A percentile compares a stretch with the other conserved stretches of the same genome.
Conservation (phyloP, 176 grass and related monocot genomes). For the Aegilops speltoides region DNA sequence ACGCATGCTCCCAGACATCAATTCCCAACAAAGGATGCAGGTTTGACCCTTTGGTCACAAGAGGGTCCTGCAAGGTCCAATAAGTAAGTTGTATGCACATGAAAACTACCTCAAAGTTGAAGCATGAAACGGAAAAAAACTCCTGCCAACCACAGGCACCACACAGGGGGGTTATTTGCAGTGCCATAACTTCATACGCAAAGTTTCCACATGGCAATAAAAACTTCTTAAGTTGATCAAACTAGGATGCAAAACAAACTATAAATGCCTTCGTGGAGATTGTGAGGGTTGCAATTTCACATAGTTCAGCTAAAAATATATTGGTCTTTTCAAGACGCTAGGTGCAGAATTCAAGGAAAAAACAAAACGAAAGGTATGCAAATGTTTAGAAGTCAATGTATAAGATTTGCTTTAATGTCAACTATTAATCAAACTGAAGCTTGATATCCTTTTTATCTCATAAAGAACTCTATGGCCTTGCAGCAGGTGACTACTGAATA, state of each 20-base stretch:
- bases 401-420: too few species aligned
- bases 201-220: too few species aligned
- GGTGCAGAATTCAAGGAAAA: too few species aligned
- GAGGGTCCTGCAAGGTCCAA: slow-evolving; percentile 59
- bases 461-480: too few species aligned
- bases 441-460: background rate
- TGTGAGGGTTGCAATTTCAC: background rate
- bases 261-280: background rate
- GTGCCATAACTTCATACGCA: too few species aligned
- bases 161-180: too few species aligned
- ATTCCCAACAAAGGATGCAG: slow-evolving; percentile 87
- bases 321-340: too few species aligned
- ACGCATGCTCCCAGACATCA: slow-evolving; percentile 99
- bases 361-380: too few species aligned
- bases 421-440: background rate
- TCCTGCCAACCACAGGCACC: too few species aligned
- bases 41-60: slow-evolving; percentile 88
- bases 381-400: too few species aligned
- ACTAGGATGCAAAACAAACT: background rate
- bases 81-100: slow-evolving; percentile 14
- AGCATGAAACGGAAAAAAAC: background rate
- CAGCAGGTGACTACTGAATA: too few species aligned
- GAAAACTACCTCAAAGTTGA: background rate
- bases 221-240: background rate
- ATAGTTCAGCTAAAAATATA: background rate